phyloP scores from a whole-genome alignment of 1,284 basidiomycete species.

The Tetrapyrgos nigripes region DNA sequence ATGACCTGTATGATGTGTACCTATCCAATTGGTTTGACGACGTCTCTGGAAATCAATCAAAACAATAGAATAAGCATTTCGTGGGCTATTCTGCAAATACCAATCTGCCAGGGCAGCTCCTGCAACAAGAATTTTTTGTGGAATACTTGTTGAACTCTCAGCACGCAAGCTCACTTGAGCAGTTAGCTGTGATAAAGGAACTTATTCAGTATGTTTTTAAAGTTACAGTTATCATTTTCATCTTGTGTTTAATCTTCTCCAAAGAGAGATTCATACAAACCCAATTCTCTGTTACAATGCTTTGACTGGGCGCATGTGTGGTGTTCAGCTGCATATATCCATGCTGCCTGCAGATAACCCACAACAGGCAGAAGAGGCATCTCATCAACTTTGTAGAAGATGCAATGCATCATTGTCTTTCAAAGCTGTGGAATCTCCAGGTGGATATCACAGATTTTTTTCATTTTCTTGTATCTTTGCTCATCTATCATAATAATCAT shows the following conservation, averaged over 20 bases:
- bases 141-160: slow-evolving; percentile 44
- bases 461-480: no score
- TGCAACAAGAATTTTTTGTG: slow-evolving; percentile 38
- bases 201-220: slow-evolving; percentile 35
- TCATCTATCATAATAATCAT: no score
- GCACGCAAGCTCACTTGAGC: slow-evolving; percentile 37
- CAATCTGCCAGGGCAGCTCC: slow-evolving; percentile 35
- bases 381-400: slow-evolving; percentile 8
- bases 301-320: no score
- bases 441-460: no score
- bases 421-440: slow-evolving; percentile 15
- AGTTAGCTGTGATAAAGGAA: slow-evolving; percentile 35
- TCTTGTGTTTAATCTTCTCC: no score
- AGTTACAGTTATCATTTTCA: no score
- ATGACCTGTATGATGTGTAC: neutral
- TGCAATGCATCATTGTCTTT: slow-evolving; percentile 1
- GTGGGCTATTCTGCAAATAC: slow-evolving; percentile 32
- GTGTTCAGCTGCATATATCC: no score
- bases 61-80: slow-evolving; percentile 25
- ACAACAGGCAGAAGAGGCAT: no score
- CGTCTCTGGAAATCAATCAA: slow-evolving; percentile 20
- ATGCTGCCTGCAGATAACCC: no score
- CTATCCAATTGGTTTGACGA: no score
- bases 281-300: slow-evolving; percentile 28
- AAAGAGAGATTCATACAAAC: slow-evolving; percentile 21